phyloP scores from a whole-genome alignment of 306 rosid genomes.

The Rosa chinensis region DNA sequence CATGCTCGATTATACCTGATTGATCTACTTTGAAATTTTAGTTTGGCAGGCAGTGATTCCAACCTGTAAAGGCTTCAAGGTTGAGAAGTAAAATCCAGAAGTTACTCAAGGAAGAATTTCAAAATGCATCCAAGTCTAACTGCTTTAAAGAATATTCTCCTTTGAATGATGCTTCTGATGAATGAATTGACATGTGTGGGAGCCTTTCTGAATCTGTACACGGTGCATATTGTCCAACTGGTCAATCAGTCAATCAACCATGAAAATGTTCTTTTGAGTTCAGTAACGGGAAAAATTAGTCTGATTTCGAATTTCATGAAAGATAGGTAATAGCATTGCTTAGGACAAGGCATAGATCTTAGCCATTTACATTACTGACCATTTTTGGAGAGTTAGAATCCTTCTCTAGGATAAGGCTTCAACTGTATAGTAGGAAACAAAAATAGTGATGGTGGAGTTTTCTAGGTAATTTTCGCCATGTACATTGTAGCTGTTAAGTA shows the following conservation, averaged over 20 bases:
- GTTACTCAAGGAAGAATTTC: conserved; percentile 58
- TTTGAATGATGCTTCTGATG: conserved; percentile 3
- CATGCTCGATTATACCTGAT: background rate
- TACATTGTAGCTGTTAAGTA: background rate
- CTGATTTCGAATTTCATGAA: conserved; percentile 4
- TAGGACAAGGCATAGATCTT: background rate
- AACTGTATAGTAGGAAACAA: conserved; percentile 22
- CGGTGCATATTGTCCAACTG: conserved; percentile 6
- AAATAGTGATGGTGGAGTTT: background rate
- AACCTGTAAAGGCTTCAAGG: conserved; percentile 79
- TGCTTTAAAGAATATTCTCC: conserved; percentile 26
- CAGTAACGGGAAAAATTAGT: conserved; percentile 14
- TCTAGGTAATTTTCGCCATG: background rate
- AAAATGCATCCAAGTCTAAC: conserved; percentile 25
- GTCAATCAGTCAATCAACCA: conserved; percentile 4
- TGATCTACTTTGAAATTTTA: conserved; percentile 32
- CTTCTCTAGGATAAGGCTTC: conserved; percentile 8
- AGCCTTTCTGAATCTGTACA: conserved; percentile 16
- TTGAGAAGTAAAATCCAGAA: conserved; percentile 69
- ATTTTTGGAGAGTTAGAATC: conserved; percentile 21
- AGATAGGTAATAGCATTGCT: background rate
- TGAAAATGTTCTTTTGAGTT: conserved; percentile 10
- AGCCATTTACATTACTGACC: conserved; percentile 18
- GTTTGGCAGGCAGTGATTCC: conserved; percentile 89
- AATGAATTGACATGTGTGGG: conserved; percentile 6